These are phyloP conservation scores for Thuja plicata DNA, from an alignment of 83 land plant species.

Conservation along the genomic window DNA sequence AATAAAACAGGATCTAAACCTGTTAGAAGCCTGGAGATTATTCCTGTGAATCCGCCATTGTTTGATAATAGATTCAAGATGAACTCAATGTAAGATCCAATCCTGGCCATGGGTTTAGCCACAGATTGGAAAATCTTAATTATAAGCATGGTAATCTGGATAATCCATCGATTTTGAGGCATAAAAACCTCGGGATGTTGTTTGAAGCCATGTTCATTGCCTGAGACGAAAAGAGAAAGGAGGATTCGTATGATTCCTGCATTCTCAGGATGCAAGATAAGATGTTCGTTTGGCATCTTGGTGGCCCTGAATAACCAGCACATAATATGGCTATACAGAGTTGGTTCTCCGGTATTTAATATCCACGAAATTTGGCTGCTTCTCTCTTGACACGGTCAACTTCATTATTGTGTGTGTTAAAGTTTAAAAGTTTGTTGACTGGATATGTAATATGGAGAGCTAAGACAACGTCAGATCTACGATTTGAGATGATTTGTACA, in stretches of 20 bases:
- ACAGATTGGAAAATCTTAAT: constrained; percentile 24
- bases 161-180: constrained; percentile 35
- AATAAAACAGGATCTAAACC: constrained; percentile 20
- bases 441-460: too few relatives aligned
- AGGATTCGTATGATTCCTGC: background rate
- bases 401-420: too few relatives aligned
- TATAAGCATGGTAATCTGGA: constrained; percentile 33
- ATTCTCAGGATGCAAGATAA: constrained; percentile 11
- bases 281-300: too few relatives aligned
- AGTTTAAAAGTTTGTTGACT: too few relatives aligned
- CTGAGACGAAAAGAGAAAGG: background rate
- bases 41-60: constrained; percentile 29
- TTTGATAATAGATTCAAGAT: constrained; percentile 36
- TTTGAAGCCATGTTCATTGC: background rate
- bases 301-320: too few relatives aligned
- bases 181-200: background rate
- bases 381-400: too few relatives aligned
- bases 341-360: too few relatives aligned
- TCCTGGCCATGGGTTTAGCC: constrained; percentile 42
- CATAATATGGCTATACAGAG: too few relatives aligned
- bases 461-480: too few relatives aligned
- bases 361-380: too few relatives aligned
- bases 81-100: constrained; percentile 37
- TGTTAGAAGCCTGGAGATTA: constrained; percentile 22
- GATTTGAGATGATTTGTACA: too few relatives aligned